Conservation (phyloP, 768 basidiomycete genomes). For the Macrolepiota albuminosa region DNA sequence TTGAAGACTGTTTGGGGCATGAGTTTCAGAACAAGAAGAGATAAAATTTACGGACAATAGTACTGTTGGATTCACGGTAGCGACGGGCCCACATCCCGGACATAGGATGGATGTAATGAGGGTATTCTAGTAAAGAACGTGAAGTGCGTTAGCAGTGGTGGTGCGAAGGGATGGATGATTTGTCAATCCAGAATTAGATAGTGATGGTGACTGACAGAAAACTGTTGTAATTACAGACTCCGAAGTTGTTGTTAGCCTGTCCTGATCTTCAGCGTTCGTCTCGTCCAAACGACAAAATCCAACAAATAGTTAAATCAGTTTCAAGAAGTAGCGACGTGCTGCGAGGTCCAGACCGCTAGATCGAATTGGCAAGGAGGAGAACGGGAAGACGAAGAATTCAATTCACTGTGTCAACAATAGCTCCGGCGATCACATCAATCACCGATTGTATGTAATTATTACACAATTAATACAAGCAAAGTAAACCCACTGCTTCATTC, state of each 20-base stretch:
- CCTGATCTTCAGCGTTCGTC: background rate
- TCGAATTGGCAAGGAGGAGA: background rate
- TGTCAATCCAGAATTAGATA: background rate
- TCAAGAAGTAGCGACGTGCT: background rate
- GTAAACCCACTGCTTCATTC: background rate
- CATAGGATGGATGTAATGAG: slow-evolving; percentile 7
- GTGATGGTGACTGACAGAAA: slow-evolving; percentile 10
- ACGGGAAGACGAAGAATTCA: background rate
- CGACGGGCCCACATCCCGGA: slow-evolving; percentile 12
- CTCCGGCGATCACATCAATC: slow-evolving; percentile 3
- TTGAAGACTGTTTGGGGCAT: slow-evolving; percentile 10
- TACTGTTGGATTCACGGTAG: slow-evolving; percentile 12
- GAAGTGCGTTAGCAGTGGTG: background rate
- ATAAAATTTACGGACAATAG: slow-evolving; percentile 10
- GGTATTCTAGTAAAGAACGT: slow-evolving; percentile 7
- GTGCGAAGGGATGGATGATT: slow-evolving; percentile 3
- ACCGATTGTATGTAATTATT: slow-evolving; percentile 2
- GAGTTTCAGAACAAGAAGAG: background rate
- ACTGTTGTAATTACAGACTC: background rate
- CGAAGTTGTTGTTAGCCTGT: background rate
- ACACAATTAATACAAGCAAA: background rate
- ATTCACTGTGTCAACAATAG: slow-evolving; percentile 6
- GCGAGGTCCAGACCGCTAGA: slow-evolving; percentile 5
- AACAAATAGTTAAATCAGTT: background rate
- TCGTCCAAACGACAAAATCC: background rate